Evolutionary conservation across 2,329 filamentous ascomycete species (phyloP).

Genomic region (Hypoxylon sp.): DNA sequence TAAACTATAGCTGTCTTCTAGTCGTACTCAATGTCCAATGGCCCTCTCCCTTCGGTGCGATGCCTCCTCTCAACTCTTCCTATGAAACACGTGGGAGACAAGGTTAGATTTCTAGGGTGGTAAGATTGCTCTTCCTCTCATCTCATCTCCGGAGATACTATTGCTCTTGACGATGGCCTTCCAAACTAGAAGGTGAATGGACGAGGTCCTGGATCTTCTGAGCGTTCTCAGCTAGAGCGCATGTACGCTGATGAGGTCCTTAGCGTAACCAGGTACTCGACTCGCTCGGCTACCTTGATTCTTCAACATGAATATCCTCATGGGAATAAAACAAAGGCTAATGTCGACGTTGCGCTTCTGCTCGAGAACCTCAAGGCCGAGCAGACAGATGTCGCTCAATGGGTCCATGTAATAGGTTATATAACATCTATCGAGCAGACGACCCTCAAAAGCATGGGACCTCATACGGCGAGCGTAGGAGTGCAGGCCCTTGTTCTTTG

Average conservation of each 20-base stretch:
- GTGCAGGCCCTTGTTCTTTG: slow-evolving; percentile 85
- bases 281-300: slow-evolving; percentile 69
- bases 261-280: slow-evolving; percentile 66
- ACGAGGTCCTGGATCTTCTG: slow-evolving; percentile 17
- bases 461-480: slow-evolving; percentile 48
- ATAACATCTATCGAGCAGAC: slow-evolving; percentile 57
- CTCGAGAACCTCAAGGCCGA: slow-evolving; percentile 73
- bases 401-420: slow-evolving; percentile 92
- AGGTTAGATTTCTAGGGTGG: slow-evolving; percentile 94
- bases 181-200: not conserved
- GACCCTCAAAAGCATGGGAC: slow-evolving; percentile 24
- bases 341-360: slow-evolving; percentile 79
- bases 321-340: slow-evolving; percentile 60
- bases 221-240: slow-evolving; percentile 25
- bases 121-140: slow-evolving; percentile 60
- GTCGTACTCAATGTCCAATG: slow-evolving; percentile 60
- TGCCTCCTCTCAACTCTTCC: slow-evolving; percentile 74
- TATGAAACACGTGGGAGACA: slow-evolving; percentile 68
- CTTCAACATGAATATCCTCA: slow-evolving; percentile 76
- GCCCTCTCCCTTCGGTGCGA: slow-evolving; percentile 73
- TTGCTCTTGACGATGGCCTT: slow-evolving; percentile 26
- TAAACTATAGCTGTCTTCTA: not conserved
- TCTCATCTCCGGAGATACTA: slow-evolving; percentile 11
- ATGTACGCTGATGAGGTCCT: slow-evolving; percentile 44
- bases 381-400: slow-evolving; percentile 79